A percentile compares a stretch with the other conserved stretches of the same genome.
Evolutionary conservation across 2,329 filamentous ascomycete species (phyloP).

Genomic region (Pseudocercospora cruenta): DNA sequence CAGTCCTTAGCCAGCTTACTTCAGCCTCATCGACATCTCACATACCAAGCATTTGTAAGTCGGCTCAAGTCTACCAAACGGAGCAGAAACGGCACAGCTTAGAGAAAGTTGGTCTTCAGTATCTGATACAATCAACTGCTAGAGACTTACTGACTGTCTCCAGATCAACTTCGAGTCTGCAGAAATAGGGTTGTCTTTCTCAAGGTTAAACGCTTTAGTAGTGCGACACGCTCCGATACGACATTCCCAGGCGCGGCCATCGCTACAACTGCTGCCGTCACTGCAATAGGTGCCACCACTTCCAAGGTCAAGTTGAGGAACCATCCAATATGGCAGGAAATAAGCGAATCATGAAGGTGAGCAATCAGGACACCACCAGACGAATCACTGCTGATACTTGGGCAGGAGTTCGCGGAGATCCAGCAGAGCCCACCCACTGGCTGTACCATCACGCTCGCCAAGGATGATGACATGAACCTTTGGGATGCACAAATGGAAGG

Average conservation of each 20-base stretch:
- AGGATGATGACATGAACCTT: conserved; percentile 67
- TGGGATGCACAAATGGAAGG: conserved; percentile 71
- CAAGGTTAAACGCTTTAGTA: no score
- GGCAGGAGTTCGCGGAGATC: conserved; percentile 65
- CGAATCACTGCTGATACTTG: conserved; percentile 10
- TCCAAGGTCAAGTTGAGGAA: neutral
- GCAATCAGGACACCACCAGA: conserved; percentile 4
- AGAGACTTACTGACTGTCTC: no score
- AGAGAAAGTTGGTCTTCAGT: no score
- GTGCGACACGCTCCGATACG: no score
- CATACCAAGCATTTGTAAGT: neutral
- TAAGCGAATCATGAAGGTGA: conserved; percentile 53
- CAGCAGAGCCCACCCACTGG: conserved; percentile 59
- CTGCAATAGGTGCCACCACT: neutral
- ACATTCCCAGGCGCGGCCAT: no score
- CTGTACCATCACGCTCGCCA: conserved; percentile 59
- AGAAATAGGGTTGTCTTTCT: no score
- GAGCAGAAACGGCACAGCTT: no score
- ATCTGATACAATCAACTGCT: no score
- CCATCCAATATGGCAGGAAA: conserved; percentile 37
- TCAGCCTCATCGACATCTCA: neutral
- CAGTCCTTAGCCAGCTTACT: neutral
- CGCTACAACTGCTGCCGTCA: neutral
- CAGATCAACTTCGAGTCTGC: no score
- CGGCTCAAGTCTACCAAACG: no score